Evolutionary conservation across 2,329 filamentous ascomycete genomes (phyloP), one percentile per base, ranked within the genome.

Genomic region (Diaporthe batatas): DNA sequence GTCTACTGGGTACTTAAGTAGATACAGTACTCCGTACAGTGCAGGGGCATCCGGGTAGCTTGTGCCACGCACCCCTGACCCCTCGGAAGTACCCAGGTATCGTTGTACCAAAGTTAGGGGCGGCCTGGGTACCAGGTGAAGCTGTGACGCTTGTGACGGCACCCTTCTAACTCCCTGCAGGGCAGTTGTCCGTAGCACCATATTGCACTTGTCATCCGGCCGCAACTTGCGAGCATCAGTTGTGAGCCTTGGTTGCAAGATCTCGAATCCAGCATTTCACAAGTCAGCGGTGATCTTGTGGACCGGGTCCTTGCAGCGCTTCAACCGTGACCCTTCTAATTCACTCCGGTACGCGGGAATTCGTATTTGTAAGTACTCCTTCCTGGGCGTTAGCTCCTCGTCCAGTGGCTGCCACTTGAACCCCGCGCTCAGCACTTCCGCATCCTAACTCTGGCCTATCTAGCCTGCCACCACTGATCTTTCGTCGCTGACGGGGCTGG

Each of bases 311-410:
- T 39, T 39, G n/a, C 47, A 23, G 14, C 8, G 32, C n/a, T 23
- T 21, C n/a, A 51, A 65, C 11, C 51, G 18, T 11, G 25, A 12
- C 23, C 21, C n/a, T 21, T 65, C n/a, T 6, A 34, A 39, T 23
- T 25, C 62, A 39, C 58, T 67, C 44, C 32, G 62, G 51, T 16
- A 51, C n/a, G 47, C 47, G 62, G 62, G 11, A 67, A 67, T 53
- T 23, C 62, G 47, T 47, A 67, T 67, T 67, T 67, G 68, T 64
- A 62, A 70, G 68, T 70, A 39, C 18, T 58, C 54, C 55, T 62
- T n/a, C 62, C n/a, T 11, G 12, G 23, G 23, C n/a, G 18, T 57
- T 69, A 58, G 53, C 67, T 54, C 34, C 39, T 54, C 55, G 57
- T 51, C 44, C 68, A 21, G 44, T 16, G 29, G 29, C 47, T 25